phyloP scores from a whole-genome alignment of 2,329 filamentous ascomycete species.

The Berkeleyomyces basicola region DNA sequence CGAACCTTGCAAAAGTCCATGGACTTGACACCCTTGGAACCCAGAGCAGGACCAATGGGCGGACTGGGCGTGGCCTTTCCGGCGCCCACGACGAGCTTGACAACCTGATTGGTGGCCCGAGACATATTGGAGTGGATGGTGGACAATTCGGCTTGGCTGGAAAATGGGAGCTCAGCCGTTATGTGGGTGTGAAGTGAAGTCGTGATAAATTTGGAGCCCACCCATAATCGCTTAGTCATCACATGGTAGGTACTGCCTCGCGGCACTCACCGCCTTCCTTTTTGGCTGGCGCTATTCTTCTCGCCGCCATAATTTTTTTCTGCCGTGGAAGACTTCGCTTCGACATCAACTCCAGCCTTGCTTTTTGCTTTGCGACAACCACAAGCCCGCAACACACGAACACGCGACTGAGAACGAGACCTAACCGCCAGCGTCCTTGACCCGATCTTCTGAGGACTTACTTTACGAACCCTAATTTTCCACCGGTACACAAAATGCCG shows the following conservation, averaged over 20 bases:
- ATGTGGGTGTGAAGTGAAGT: not conserved
- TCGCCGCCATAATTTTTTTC: slow-evolving; percentile 13
- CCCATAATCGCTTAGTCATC: slow-evolving; percentile 10
- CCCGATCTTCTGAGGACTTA: too few relatives aligned
- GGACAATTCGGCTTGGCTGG: not conserved
- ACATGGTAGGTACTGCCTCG: not conserved
- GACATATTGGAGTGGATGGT: slow-evolving; percentile 30
- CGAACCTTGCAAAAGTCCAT: slow-evolving; percentile 98
- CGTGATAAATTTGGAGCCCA: slow-evolving; percentile 10
- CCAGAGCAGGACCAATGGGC: slow-evolving; percentile 87
- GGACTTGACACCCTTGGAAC: slow-evolving; percentile 94
- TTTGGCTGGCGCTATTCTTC: slow-evolving; percentile 9
- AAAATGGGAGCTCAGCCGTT: not conserved
- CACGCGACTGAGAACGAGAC: not conserved
- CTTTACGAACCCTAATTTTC: not conserved
- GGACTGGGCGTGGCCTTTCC: slow-evolving; percentile 90
- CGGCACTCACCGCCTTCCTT: slow-evolving; percentile 7
- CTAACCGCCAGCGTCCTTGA: too few relatives aligned
- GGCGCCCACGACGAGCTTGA: slow-evolving; percentile 94
- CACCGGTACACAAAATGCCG: slow-evolving; percentile 40
- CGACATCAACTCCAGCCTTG: not conserved
- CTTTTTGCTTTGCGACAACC: not conserved
- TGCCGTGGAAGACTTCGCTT: slow-evolving; percentile 7
- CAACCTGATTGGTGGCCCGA: slow-evolving; percentile 52
- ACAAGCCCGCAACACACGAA: not conserved